A percentile compares a stretch with the other conserved stretches of the same genome.
These are phyloP conservation scores for Theobroma cacao DNA, from an alignment of 345 rosid species.

Conservation along the genomic window DNA sequence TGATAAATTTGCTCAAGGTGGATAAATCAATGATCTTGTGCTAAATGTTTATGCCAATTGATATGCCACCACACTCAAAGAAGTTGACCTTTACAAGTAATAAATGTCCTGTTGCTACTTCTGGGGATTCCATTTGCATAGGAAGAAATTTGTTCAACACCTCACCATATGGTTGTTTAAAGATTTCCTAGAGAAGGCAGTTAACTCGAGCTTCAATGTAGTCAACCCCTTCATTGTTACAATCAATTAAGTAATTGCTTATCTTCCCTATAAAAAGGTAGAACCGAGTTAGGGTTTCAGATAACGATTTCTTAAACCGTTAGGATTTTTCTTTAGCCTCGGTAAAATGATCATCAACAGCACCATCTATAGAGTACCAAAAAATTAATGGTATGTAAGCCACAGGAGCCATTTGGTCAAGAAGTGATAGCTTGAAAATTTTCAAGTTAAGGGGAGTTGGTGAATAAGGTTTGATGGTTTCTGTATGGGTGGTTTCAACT, in stretches of 20 bases:
- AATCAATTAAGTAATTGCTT: conserved; percentile 19
- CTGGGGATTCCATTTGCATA: not conserved
- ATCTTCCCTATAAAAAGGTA: conserved; percentile 34
- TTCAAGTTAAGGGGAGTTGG: conserved; percentile 16
- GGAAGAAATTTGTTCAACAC: conserved; percentile 23
- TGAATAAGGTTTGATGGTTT: conserved; percentile 18
- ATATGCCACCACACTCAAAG: conserved; percentile 37
- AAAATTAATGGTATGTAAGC: not conserved
- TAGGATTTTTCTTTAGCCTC: not conserved
- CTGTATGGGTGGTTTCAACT: not conserved
- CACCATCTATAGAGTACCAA: not conserved
- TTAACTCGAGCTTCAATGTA: conserved; percentile 23
- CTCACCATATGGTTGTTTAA: conserved; percentile 2
- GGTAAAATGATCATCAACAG: not conserved
- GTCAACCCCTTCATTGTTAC: conserved; percentile 25
- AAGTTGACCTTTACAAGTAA: conserved; percentile 25
- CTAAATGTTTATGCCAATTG: conserved; percentile 22
- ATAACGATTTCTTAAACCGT: conserved; percentile 21
- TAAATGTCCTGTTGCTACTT: conserved; percentile 10
- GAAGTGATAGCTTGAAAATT: conserved; percentile 18
- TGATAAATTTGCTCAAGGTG: conserved; percentile 17
- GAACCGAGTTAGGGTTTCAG: conserved; percentile 17
- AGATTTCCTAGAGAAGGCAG: conserved; percentile 11
- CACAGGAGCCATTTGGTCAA: conserved; percentile 26
- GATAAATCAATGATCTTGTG: conserved; percentile 39